These are phyloP conservation scores for Cytidiella melzeri DNA, from an alignment of 768 basidiomycete species.

Conservation along the genomic window DNA sequence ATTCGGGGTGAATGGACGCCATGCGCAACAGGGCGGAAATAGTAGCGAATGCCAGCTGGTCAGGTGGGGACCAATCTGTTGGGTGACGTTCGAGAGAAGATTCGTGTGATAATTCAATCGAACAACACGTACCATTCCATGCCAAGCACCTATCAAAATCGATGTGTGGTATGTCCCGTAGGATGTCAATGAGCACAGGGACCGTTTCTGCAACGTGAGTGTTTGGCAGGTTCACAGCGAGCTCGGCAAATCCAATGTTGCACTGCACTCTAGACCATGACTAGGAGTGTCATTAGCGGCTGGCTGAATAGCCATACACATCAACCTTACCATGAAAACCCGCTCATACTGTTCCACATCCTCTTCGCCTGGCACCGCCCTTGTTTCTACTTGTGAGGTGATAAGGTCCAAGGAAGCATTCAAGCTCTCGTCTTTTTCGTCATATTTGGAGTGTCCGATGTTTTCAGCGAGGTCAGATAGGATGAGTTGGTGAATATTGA, in stretches of 20 bases:
- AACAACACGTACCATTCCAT: constrained; percentile 59
- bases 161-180: constrained; percentile 66
- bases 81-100: background rate
- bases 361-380: constrained; percentile 16
- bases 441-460: constrained; percentile 40
- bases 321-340: constrained; percentile 55
- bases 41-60: constrained; percentile 77
- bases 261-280: constrained; percentile 67
- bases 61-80: constrained; percentile 80
- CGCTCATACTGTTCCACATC: constrained; percentile 25
- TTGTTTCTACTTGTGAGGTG: constrained; percentile 52
- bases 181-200: constrained; percentile 56
- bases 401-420: constrained; percentile 50
- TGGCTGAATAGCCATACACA: background rate
- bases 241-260: constrained; percentile 79
- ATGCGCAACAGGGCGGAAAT: constrained; percentile 70
- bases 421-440: constrained; percentile 24
- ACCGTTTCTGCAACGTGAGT: constrained; percentile 46
- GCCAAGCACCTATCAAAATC: constrained; percentile 75
- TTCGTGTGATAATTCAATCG: background rate
- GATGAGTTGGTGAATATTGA: constrained; percentile 73
- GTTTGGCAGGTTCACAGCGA: constrained; percentile 60
- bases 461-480: constrained; percentile 66
- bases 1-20: constrained; percentile 45
- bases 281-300: constrained; percentile 30